These are phyloP conservation scores for Wickerhamiella slavikovae DNA, from an alignment of 805 yeast species.

Conservation along the genomic window DNA sequence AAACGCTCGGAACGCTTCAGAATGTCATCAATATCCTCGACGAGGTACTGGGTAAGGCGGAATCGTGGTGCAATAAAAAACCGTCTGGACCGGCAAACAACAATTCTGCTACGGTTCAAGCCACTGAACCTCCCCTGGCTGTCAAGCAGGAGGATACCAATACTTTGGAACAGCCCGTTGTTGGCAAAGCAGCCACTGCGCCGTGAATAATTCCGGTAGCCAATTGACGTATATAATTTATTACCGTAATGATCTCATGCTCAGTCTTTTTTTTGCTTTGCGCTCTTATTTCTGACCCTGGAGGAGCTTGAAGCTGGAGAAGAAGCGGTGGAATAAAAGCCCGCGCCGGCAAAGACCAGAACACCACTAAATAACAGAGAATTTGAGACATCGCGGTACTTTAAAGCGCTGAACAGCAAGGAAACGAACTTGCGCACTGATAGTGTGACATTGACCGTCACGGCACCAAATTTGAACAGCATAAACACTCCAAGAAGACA, in stretches of 20 bases:
- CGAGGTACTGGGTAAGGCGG: conserved; percentile 69
- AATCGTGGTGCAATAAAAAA: conserved; percentile 44
- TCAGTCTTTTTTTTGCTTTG: too few relatives aligned
- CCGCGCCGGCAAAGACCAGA: conserved; percentile 35
- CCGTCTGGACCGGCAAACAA: too few relatives aligned
- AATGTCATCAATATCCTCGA: conserved; percentile 70
- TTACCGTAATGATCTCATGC: too few relatives aligned
- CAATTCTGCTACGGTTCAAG: too few relatives aligned
- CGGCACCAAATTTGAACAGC: conserved; percentile 35
- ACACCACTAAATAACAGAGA: conserved; percentile 27
- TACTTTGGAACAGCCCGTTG: too few relatives aligned
- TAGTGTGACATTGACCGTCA: conserved; percentile 41
- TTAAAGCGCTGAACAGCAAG: conserved; percentile 30
- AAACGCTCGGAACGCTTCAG: conserved; percentile 69
- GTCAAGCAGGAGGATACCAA: too few relatives aligned
- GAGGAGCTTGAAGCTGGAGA: too few relatives aligned
- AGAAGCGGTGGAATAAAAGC: conserved; percentile 24
- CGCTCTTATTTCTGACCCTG: too few relatives aligned
- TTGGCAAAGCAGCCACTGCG: too few relatives aligned
- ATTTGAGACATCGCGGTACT: conserved; percentile 29
- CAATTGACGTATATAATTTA: too few relatives aligned
- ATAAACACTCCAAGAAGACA: conserved; percentile 53
- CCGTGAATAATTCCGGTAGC: too few relatives aligned
- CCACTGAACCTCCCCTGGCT: too few relatives aligned
- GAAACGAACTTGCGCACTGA: conserved; percentile 42